Percentiles rank a stretch among this genome's conserved stretches.
Conservation (phyloP, 2,329 filamentous ascomycete genomes). For the Alternaria arbusti region DNA sequence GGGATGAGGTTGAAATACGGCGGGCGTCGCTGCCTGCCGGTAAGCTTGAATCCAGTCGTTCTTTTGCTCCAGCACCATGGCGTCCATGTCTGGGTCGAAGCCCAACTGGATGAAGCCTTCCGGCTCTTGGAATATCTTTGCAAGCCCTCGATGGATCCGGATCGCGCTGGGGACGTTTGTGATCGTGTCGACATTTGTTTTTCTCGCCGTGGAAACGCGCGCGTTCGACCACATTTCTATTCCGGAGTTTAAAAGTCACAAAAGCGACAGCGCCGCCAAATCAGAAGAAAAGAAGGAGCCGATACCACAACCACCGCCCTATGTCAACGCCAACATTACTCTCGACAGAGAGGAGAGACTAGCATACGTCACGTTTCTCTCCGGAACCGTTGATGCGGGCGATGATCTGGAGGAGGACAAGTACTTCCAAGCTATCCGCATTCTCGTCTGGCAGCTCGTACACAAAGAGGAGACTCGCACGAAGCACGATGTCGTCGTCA, state of each 20-base stretch:
- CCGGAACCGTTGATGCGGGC: slow-evolving; percentile 19
- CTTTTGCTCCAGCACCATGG: not conserved
- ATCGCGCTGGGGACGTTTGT: not conserved
- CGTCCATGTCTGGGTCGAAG: not conserved
- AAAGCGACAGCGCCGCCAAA: not conserved
- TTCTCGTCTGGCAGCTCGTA: slow-evolving; percentile 41
- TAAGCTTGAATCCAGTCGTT: not conserved
- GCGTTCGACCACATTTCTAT: not conserved
- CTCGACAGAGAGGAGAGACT: slow-evolving; percentile 7
- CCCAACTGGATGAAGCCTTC: not conserved
- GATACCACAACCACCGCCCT: not conserved
- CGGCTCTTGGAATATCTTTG: not conserved
- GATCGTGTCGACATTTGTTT: not conserved
- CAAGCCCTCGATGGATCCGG: not conserved
- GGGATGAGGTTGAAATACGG: slow-evolving; percentile 1
- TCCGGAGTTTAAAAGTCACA: not conserved
- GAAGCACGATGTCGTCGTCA: slow-evolving; percentile 33
- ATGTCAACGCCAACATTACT: not conserved
- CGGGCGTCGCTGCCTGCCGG: not conserved
- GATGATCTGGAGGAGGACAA: slow-evolving; percentile 34
- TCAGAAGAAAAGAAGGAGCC: not conserved
- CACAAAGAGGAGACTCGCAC: slow-evolving; percentile 33
- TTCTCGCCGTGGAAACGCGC: not conserved
- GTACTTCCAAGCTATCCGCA: slow-evolving; percentile 36
- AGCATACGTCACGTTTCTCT: slow-evolving; percentile 36